Evolutionary conservation across 2,329 filamentous ascomycete species (phyloP).

Genomic region (Stemphylium lycopersici): DNA sequence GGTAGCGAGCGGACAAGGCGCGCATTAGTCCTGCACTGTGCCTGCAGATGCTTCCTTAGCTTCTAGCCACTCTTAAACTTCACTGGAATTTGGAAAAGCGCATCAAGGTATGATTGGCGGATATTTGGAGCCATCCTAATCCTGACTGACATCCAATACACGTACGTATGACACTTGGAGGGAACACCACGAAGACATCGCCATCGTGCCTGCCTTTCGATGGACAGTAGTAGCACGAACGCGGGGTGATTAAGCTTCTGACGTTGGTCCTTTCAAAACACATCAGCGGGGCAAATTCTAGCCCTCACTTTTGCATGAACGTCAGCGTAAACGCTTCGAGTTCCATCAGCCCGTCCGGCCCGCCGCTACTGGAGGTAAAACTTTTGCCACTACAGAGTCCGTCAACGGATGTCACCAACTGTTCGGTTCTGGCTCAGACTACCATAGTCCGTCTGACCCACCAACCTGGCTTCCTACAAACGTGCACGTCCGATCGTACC

Average conservation of each 20-base stretch:
- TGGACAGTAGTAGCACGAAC: neutral
- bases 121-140: neutral
- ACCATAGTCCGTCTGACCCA: slow-evolving; percentile 1
- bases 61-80: neutral
- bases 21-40: slow-evolving; percentile 3
- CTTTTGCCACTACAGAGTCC: neutral
- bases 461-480: slow-evolving; percentile 4
- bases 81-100: neutral
- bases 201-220: neutral
- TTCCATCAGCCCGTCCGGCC: neutral
- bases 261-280: neutral
- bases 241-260: neutral
- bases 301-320: neutral
- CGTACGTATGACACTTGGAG: neutral
- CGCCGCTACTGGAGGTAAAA: neutral
- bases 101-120: neutral
- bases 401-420: slow-evolving; percentile 2
- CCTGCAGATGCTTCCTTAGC: slow-evolving; percentile 3
- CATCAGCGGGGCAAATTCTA: neutral
- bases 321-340: neutral
- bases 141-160: neutral
- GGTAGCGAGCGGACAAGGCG: slow-evolving; percentile 3
- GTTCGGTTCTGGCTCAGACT: neutral
- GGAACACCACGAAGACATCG: neutral
- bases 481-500: neutral